Evolutionary conservation across 179 eudicot genomes (phyloP).

Genomic region (Sideroxylon spinosum): DNA sequence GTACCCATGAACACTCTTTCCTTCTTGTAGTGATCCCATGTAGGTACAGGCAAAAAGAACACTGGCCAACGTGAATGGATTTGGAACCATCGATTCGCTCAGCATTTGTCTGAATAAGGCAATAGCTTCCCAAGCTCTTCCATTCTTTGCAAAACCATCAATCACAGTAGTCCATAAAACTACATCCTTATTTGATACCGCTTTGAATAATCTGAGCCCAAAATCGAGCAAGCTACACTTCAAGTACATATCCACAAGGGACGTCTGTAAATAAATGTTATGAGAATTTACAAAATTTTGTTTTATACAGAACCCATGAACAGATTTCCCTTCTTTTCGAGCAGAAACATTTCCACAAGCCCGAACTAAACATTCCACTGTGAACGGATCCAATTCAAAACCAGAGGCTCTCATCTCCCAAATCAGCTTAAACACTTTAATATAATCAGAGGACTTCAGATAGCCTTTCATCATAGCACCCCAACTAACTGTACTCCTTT

Average conservation of each 20-base stretch:
- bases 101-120: slow-evolving; percentile 17
- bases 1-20: slow-evolving; percentile 21
- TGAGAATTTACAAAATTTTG: slow-evolving; percentile 8
- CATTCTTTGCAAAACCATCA: slow-evolving; percentile 22
- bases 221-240: slow-evolving; percentile 14
- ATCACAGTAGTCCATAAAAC: slow-evolving; percentile 34
- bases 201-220: slow-evolving; percentile 14
- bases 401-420: slow-evolving; percentile 7
- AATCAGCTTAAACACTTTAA: slow-evolving; percentile 12
- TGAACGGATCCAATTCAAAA: slow-evolving; percentile 11
- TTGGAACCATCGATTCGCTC: background rate
- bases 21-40: slow-evolving; percentile 17
- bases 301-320: slow-evolving; percentile 11
- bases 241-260: slow-evolving; percentile 14
- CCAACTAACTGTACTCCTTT: slow-evolving; percentile 5
- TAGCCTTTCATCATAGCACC: slow-evolving; percentile 15
- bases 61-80: slow-evolving; percentile 14
- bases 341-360: slow-evolving; percentile 19
- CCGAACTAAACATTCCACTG: slow-evolving; percentile 10
- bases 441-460: background rate
- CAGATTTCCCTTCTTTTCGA: slow-evolving; percentile 15
- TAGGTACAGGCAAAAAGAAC: slow-evolving; percentile 17
- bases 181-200: slow-evolving; percentile 26
- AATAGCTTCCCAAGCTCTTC: slow-evolving; percentile 21
- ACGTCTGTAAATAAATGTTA: slow-evolving; percentile 13